phyloP scores from a whole-genome alignment of 306 rosid genomes.

The Lathyrus oleraceus region DNA sequence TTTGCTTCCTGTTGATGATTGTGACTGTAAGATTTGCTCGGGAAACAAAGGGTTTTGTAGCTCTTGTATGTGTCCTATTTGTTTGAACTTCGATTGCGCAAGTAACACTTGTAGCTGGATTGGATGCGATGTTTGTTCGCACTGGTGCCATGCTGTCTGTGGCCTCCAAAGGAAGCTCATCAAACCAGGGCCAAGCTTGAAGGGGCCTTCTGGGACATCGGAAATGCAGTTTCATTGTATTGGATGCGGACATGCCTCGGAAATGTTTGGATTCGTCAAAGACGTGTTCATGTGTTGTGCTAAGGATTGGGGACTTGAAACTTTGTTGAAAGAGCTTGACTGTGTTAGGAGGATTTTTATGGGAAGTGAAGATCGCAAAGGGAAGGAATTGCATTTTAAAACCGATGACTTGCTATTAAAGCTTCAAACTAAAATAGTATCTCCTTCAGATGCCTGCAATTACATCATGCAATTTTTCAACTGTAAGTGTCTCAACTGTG shows the following conservation, averaged over 20 bases:
- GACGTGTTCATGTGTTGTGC: constrained; percentile 88
- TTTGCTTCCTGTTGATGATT: constrained; percentile 87
- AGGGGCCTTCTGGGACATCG: constrained; percentile 79
- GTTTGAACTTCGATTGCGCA: constrained; percentile 96
- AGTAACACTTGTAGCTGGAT: constrained; percentile 96
- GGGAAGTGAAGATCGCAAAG: constrained; percentile 86
- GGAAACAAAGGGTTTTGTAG: constrained; percentile 85
- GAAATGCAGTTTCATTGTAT: constrained; percentile 97
- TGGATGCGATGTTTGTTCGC: constrained; percentile 95
- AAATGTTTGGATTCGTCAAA: constrained; percentile 98
- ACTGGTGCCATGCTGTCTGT: constrained; percentile 99
- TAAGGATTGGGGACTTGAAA: constrained; percentile 88
- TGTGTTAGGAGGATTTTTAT: constrained; percentile 83
- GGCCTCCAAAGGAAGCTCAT: constrained; percentile 82
- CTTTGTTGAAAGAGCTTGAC: constrained; percentile 83
- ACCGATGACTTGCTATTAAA: constrained; percentile 67
- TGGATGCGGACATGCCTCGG: constrained; percentile 88
- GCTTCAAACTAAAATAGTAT: constrained; percentile 64
- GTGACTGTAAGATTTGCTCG: constrained; percentile 94
- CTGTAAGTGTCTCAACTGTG: constrained; percentile 56
- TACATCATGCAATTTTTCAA: constrained; percentile 76
- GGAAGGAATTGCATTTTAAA: constrained; percentile 77
- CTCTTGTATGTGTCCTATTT: constrained; percentile 92
- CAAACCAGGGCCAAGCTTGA: constrained; percentile 90
- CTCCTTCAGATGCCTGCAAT: constrained; percentile 89